Evolutionary conservation across 352 stramenopile species (phyloP).

Genomic region (Globisporangium iwayamae): DNA sequence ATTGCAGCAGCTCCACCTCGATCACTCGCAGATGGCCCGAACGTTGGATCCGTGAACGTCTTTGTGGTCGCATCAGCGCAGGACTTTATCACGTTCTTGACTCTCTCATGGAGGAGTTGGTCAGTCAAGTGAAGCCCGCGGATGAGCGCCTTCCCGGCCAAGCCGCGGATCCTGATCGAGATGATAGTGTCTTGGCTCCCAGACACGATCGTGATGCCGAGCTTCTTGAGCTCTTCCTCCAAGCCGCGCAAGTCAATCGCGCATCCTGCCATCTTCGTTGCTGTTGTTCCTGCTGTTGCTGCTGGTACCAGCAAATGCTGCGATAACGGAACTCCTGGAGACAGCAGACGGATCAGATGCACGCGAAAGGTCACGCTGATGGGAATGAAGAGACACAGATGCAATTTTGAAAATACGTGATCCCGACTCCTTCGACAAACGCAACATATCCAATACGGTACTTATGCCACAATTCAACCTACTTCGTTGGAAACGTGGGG

Average conservation of each 20-base stretch:
- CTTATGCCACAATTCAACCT: neutral
- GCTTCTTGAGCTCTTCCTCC: slow-evolving; percentile 80
- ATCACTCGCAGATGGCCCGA: slow-evolving; percentile 63
- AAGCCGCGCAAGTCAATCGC: slow-evolving; percentile 47
- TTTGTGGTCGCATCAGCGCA: slow-evolving; percentile 41
- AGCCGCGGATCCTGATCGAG: slow-evolving; percentile 68
- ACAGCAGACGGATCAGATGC: neutral
- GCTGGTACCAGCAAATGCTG: neutral
- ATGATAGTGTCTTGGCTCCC: slow-evolving; percentile 75
- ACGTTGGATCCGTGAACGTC: slow-evolving; percentile 77
- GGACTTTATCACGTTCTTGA: slow-evolving; percentile 60
- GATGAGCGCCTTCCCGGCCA: slow-evolving; percentile 56
- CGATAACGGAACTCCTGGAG: neutral
- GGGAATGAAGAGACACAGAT: slow-evolving; percentile 4
- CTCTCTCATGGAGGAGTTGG: slow-evolving; percentile 67
- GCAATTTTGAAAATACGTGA: neutral
- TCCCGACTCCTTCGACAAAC: neutral
- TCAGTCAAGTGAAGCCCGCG: slow-evolving; percentile 59
- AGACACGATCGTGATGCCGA: slow-evolving; percentile 71
- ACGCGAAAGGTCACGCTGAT: slow-evolving; percentile 30
- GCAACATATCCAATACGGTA: neutral
- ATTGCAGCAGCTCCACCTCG: slow-evolving; percentile 53
- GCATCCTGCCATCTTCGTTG: neutral
- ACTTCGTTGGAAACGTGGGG: neutral
- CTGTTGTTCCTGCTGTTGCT: neutral